Evolutionary conservation across 2,329 filamentous ascomycete species (phyloP).

Genomic region (Dactylonectria macrodidyma): DNA sequence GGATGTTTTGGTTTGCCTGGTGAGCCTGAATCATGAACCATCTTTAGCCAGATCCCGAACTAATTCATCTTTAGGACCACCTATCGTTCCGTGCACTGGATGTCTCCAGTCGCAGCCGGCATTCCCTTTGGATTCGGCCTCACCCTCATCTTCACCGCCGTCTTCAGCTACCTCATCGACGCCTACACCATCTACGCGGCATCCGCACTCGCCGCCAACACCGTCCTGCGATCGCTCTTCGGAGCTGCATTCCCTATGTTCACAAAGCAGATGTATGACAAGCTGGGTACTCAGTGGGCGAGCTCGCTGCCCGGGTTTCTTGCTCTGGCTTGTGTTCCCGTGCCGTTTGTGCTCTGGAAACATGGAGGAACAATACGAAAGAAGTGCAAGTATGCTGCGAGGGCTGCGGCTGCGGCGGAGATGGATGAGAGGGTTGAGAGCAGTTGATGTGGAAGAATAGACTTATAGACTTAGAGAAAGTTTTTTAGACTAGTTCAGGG

Average conservation of each 20-base stretch:
- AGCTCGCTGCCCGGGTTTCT: slow-evolving; percentile 42
- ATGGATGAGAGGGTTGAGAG: slow-evolving; percentile 4
- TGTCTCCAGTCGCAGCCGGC: slow-evolving; percentile 62
- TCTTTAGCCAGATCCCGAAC: slow-evolving; percentile 39
- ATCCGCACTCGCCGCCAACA: slow-evolving; percentile 76
- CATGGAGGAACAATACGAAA: slow-evolving; percentile 40
- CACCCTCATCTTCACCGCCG: slow-evolving; percentile 75
- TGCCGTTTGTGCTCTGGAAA: slow-evolving; percentile 43
- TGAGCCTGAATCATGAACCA: slow-evolving; percentile 54
- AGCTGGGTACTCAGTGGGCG: slow-evolving; percentile 45
- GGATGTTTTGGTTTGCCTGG: slow-evolving; percentile 78
- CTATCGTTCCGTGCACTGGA: slow-evolving; percentile 65
- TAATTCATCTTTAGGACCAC: slow-evolving; percentile 30
- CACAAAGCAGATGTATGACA: slow-evolving; percentile 47
- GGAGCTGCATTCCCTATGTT: slow-evolving; percentile 45
- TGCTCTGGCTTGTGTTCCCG: slow-evolving; percentile 40
- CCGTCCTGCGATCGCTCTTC: slow-evolving; percentile 39
- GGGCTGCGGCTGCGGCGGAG: slow-evolving; percentile 35
- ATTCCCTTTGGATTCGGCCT: slow-evolving; percentile 69
- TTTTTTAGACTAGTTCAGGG: neutral
- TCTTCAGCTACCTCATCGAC: slow-evolving; percentile 79
- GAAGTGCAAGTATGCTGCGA: slow-evolving; percentile 43
- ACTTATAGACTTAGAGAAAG: neutral
- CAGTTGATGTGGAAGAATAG: neutral
- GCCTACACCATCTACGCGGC: slow-evolving; percentile 83